Evolutionary conservation across 441 rosid genomes (phyloP), one percentile per base, ranked within the genome.

Genomic region (Mallotus japonicus): DNA sequence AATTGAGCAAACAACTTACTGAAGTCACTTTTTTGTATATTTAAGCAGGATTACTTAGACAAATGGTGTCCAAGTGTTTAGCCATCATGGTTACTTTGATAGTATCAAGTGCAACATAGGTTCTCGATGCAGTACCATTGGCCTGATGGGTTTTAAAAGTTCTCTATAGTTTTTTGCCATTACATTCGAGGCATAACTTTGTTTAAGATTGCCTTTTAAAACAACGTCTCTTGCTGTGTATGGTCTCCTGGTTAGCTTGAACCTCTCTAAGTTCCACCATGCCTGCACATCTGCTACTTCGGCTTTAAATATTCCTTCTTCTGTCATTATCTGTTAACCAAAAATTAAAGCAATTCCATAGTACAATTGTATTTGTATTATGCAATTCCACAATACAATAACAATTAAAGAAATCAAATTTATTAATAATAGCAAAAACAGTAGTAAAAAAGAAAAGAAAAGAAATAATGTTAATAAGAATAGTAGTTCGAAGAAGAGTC

Each of bases 51-150:
- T 90, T 92, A n/a, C n/a, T n/a, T n/a, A n/a, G n/a, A n/a, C n/a
- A n/a, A n/a, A n/a, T n/a, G n/a, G n/a, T n/a, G n/a, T n/a, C n/a
- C n/a, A n/a, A n/a, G n/a, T n/a, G n/a, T n/a, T n/a, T n/a, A n/a
- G n/a, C 97, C 99, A 92, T 95, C 97, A 92, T 88, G 75, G 99
- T 67, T 16, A 91, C 98, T 68, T 95, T 95, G 67, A 92, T 95
- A 6, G 97, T 93, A 79, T 91, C 97, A 46, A 91, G 91, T 3
- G 99, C 95, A 19, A 96, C 94, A 14, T 91, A 92, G 58, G 99
- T 95, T 65, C 97, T 87, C 15, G 99, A 92, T 17, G 99, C 86
- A 6, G 96, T 90, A 74, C 94, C 91, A 12, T 90, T 87, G 55
- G 92, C 92, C 70, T 95, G 96, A 75, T 91, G 97, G 37, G 81